Percentiles rank a stretch among this genome's conserved stretches.
Evolutionary conservation across 2,329 filamentous ascomycete genomes (phyloP).

Genomic region (Pseudopyricularia javanii): DNA sequence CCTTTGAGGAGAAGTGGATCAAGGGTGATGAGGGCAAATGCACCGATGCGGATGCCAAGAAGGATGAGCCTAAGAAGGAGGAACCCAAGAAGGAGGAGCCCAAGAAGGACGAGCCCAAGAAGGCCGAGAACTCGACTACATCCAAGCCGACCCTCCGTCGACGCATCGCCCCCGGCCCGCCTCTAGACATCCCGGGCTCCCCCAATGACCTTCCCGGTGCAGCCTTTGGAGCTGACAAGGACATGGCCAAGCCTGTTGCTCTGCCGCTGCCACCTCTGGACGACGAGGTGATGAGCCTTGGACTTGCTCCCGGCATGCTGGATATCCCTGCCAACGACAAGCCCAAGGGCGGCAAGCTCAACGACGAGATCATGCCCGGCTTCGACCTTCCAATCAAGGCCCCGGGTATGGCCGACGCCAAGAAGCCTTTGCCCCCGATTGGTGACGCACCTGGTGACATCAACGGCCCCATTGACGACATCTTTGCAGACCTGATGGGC

Average conservation of each 20-base stretch:
- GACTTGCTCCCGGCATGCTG: not conserved
- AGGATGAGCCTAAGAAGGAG: not conserved
- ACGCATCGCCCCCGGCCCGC: not conserved
- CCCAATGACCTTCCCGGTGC: no score
- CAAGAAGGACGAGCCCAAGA: not conserved
- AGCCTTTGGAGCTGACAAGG: not conserved
- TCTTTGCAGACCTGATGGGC: no score
- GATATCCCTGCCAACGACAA: no score
- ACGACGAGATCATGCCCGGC: not conserved
- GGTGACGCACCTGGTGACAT: not conserved
- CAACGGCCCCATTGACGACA: no score
- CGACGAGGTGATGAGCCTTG: not conserved
- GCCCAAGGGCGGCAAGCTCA: not conserved
- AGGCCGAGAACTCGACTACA: not conserved
- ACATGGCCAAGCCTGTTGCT: not conserved
- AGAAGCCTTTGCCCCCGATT: not conserved
- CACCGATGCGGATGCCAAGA: not conserved
- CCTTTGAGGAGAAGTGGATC: not conserved
- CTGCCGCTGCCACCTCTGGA: not conserved
- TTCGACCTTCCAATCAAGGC: not conserved
- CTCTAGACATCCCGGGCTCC: no score
- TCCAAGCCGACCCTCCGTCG: not conserved
- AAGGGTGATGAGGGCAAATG: not conserved
- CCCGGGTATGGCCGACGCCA: not conserved
- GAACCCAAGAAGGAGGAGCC: no score